phyloP scores from a whole-genome alignment of 345 rosid species.

The Schrenkiella parvula region DNA sequence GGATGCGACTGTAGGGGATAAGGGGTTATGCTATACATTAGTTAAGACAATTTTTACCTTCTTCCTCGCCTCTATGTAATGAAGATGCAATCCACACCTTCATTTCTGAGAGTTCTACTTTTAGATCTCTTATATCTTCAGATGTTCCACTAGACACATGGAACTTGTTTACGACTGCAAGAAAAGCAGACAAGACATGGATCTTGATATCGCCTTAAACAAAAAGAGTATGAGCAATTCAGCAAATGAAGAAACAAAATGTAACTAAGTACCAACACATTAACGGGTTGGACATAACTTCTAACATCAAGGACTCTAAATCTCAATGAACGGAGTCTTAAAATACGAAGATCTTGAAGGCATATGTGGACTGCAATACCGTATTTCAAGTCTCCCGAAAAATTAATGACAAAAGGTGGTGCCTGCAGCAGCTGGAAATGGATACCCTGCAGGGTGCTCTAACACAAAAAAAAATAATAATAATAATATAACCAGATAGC shows the following conservation, averaged over 20 bases:
- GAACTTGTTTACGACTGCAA: slow-evolving; percentile 44
- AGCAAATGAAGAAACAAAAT: neutral
- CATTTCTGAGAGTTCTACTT: slow-evolving; percentile 48
- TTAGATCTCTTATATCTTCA: slow-evolving; percentile 45
- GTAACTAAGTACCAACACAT: neutral
- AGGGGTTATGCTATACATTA: neutral
- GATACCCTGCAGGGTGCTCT: slow-evolving; percentile 81
- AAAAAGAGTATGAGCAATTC: neutral
- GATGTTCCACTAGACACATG: slow-evolving; percentile 33
- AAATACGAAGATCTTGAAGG: neutral
- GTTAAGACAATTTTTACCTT: slow-evolving; percentile 40
- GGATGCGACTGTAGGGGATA: neutral
- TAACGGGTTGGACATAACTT: neutral
- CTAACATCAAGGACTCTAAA: neutral
- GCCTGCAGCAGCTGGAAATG: slow-evolving; percentile 79
- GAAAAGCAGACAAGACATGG: slow-evolving; percentile 7
- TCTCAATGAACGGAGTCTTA: neutral
- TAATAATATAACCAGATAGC: slow-evolving; percentile 3
- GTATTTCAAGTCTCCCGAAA: slow-evolving; percentile 85
- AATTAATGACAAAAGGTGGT: slow-evolving; percentile 60
- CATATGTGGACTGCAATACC: slow-evolving; percentile 37
- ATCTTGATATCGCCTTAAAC: neutral
- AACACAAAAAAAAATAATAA: neutral
- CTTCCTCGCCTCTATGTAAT: slow-evolving; percentile 84
- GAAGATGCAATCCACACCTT: slow-evolving; percentile 94